phyloP scores from a whole-genome alignment of 2,329 filamentous ascomycete species.

The Colletotrichum plurivorum region DNA sequence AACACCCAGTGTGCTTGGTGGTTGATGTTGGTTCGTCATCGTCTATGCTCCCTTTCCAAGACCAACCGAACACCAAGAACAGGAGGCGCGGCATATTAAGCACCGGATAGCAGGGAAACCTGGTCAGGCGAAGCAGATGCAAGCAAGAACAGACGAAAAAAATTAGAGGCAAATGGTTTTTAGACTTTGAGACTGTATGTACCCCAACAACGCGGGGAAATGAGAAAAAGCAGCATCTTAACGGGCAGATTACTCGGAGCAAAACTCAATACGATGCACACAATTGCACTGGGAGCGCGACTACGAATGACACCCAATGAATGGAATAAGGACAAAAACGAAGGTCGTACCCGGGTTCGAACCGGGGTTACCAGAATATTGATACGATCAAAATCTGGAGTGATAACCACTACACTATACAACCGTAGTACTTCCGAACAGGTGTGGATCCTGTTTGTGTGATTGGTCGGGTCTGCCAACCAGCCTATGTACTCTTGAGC shows the following conservation, averaged over 20 bases:
- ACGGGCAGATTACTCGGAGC: not conserved
- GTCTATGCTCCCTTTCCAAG: too few species aligned
- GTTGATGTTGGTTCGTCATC: too few species aligned
- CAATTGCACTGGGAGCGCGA: not conserved
- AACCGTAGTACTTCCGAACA: not conserved
- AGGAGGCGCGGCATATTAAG: too few species aligned
- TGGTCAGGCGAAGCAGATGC: not conserved
- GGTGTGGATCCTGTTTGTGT: conserved; percentile 1
- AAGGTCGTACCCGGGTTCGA: conserved; percentile 40
- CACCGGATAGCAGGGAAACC: not conserved
- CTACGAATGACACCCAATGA: not conserved
- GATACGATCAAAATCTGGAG: conserved; percentile 37
- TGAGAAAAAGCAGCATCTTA: not conserved
- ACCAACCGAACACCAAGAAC: not conserved
- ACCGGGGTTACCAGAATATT: conserved; percentile 37
- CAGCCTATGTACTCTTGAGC: not conserved
- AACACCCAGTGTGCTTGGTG: too few species aligned
- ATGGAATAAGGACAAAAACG: not conserved
- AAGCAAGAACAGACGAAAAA: not conserved
- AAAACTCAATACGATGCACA: not conserved
- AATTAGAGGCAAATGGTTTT: not conserved
- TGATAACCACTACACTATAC: conserved; percentile 41
- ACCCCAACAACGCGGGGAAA: not conserved
- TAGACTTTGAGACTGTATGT: not conserved
- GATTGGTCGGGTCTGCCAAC: not conserved